These are phyloP conservation scores for Vitis vinifera DNA, from an alignment of 164 flowering plant species.

Conservation along the genomic window DNA sequence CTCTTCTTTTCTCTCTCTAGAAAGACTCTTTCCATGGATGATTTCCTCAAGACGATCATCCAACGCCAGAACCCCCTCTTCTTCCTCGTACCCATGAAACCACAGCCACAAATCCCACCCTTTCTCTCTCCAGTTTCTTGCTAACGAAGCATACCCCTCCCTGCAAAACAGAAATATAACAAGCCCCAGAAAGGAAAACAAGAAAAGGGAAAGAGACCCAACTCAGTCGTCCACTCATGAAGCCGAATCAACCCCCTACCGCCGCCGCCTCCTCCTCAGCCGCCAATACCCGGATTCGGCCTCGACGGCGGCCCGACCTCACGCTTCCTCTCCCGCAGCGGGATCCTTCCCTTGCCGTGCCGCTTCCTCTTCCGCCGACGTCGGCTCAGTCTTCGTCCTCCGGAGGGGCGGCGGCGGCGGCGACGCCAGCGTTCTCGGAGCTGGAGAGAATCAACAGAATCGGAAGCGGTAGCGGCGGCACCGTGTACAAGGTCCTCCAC, in stretches of 20 bases:
- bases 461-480: slow-evolving; percentile 85
- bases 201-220: too few relatives aligned
- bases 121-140: too few relatives aligned
- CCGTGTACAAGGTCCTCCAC: slow-evolving; percentile 82
- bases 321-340: slow-evolving; percentile 79
- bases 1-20: too few relatives aligned
- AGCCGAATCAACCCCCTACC: slow-evolving; percentile 32
- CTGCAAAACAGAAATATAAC: too few relatives aligned
- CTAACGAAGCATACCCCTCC: too few relatives aligned
- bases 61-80: too few relatives aligned
- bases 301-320: slow-evolving; percentile 58
- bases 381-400: slow-evolving; percentile 14
- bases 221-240: slow-evolving; percentile 19
- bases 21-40: too few relatives aligned
- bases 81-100: too few relatives aligned
- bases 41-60: too few relatives aligned
- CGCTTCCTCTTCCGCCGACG: slow-evolving; percentile 70
- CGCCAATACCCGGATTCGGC: slow-evolving; percentile 17
- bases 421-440: slow-evolving; percentile 36
- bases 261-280: neutral
- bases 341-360: slow-evolving; percentile 62
- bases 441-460: slow-evolving; percentile 62
- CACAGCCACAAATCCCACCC: too few relatives aligned
- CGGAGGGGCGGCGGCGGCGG: neutral
- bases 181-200: too few relatives aligned